Conservation (phyloP, 108 stramenopile species). For the Nitzschia sp. region DNA sequence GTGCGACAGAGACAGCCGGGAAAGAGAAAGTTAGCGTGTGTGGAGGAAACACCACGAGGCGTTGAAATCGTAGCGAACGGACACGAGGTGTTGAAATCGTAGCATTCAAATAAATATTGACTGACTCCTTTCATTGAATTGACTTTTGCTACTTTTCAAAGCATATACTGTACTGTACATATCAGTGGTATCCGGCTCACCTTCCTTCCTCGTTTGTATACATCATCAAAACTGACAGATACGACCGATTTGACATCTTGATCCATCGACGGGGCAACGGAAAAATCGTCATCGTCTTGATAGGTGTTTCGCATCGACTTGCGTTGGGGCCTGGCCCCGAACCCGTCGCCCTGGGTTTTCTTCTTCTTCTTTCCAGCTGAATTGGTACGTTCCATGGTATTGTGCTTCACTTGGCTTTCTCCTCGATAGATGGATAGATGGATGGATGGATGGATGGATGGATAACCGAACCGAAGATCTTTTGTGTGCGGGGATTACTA, state of each 20-base stretch:
- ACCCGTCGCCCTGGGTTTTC: background rate
- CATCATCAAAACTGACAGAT: slow-evolving; percentile 35
- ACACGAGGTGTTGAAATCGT: too few relatives aligned
- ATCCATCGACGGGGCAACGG: slow-evolving; percentile 27
- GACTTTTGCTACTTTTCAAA: too few relatives aligned
- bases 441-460: too few relatives aligned
- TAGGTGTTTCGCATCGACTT: slow-evolving; percentile 10
- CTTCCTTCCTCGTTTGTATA: slow-evolving; percentile 41
- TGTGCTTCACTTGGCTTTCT: too few relatives aligned
- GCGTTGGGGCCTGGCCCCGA: background rate
- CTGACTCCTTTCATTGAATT: too few relatives aligned
- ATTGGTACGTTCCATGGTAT: slow-evolving; percentile 2
- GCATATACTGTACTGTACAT: too few relatives aligned
- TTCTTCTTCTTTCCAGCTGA: background rate
- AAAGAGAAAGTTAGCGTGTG: background rate
- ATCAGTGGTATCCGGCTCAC: background rate
- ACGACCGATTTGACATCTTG: slow-evolving; percentile 33
- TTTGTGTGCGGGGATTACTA: too few relatives aligned
- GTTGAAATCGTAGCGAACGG: too few relatives aligned
- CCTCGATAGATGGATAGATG: too few relatives aligned
- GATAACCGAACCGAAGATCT: too few relatives aligned
- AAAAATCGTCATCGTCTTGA: slow-evolving; percentile 31
- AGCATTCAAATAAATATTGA: too few relatives aligned
- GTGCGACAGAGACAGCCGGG: background rate
- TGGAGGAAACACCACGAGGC: too few relatives aligned